Evolutionary conservation across 495 filamentous ascomycete species (phyloP).

Genomic region (Aspergillus steynii): DNA sequence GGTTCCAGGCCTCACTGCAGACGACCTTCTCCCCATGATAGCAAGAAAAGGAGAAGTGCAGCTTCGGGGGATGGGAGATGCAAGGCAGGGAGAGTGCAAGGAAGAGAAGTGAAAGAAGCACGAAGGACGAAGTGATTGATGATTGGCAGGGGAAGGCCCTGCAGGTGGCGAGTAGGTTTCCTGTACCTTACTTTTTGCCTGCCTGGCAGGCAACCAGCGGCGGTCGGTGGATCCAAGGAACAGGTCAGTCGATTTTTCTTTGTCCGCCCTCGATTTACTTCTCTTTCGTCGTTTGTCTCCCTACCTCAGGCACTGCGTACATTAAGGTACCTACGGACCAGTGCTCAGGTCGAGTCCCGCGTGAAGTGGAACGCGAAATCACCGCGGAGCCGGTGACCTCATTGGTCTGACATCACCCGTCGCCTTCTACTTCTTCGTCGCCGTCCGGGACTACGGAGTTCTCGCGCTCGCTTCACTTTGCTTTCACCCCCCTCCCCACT

Average conservation of each 20-base stretch:
- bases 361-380: constrained; percentile 54
- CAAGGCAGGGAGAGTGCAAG: background rate
- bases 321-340: background rate
- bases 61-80: background rate
- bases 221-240: background rate
- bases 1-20: constrained; percentile 1
- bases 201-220: constrained; percentile 4
- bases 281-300: background rate
- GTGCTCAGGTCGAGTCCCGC: constrained; percentile 23
- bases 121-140: background rate
- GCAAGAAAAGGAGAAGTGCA: background rate
- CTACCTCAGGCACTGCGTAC: too few relatives aligned
- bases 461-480: background rate
- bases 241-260: background rate
- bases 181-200: background rate
- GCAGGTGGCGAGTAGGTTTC: constrained; percentile 4
- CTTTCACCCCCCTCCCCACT: background rate
- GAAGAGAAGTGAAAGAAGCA: background rate
- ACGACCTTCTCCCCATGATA: constrained; percentile 18
- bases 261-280: background rate
- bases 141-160: background rate
- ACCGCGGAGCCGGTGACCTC: constrained; percentile 44
- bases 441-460: background rate
- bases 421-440: background rate
- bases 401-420: background rate